Evolutionary conservation across 139 green algal genomes (phyloP).

Genomic region (Coccomyxa sp.): DNA sequence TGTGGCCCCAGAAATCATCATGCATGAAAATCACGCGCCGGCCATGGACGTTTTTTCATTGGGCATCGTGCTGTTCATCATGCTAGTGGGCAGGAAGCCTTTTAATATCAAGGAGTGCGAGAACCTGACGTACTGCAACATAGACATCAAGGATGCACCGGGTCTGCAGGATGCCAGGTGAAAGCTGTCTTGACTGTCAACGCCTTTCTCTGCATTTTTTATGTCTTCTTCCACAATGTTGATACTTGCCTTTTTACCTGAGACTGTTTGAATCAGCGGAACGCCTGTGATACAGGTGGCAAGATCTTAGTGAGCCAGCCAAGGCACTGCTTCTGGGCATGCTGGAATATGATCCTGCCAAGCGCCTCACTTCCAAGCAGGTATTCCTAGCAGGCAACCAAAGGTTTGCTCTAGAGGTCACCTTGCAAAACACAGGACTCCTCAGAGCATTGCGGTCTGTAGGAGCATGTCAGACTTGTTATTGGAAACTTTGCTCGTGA

Average conservation of each 20-base stretch:
- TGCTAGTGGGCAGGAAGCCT: constrained; percentile 54
- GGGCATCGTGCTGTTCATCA: constrained; percentile 47
- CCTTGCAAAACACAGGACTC: too few relatives aligned
- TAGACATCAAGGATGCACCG: constrained; percentile 30
- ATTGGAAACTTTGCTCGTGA: too few relatives aligned
- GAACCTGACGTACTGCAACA: constrained; percentile 33
- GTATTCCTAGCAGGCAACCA: neutral
- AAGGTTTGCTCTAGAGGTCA: too few relatives aligned
- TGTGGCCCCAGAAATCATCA: constrained; percentile 42
- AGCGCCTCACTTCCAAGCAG: constrained; percentile 37
- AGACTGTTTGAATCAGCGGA: too few relatives aligned
- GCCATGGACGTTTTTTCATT: constrained; percentile 50
- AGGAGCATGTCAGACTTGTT: too few relatives aligned
- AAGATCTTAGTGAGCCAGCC: constrained; percentile 32
- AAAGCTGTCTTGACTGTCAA: neutral
- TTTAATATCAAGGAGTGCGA: constrained; percentile 44
- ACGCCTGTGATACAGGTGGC: constrained; percentile 21
- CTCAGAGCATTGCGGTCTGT: too few relatives aligned
- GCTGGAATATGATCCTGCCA: constrained; percentile 38
- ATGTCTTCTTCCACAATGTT: too few relatives aligned
- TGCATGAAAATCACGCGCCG: constrained; percentile 24
- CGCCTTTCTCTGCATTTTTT: neutral
- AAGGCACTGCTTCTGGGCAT: constrained; percentile 52
- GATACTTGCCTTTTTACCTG: too few relatives aligned
- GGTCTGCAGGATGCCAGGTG: constrained; percentile 39